Evolutionary conservation across 2,329 filamentous ascomycete genomes (phyloP).

Genomic region (Bipolaris oryzae): DNA sequence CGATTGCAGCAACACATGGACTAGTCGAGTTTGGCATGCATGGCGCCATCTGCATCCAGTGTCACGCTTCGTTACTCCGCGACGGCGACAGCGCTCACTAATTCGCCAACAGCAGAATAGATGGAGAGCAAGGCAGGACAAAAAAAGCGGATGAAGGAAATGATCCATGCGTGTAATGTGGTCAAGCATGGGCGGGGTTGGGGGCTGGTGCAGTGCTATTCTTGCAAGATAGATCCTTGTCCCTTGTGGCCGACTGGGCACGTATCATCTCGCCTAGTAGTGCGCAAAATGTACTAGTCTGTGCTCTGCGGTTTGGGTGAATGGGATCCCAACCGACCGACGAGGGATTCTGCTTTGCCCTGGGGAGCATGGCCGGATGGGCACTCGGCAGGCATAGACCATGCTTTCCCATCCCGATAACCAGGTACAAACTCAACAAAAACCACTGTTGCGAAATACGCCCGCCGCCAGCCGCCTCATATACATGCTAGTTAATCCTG

Average conservation of each 20-base stretch:
- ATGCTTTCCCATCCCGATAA: too few relatives aligned
- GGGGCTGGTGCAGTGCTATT: too few relatives aligned
- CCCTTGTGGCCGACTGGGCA: neutral
- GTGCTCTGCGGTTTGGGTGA: neutral
- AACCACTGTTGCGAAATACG: too few relatives aligned
- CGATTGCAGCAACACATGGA: constrained; percentile 37
- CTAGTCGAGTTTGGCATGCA: constrained; percentile 22
- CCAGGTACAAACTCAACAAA: too few relatives aligned
- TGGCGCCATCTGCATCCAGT: constrained; percentile 33
- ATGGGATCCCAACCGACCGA: too few relatives aligned
- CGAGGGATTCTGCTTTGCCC: too few relatives aligned
- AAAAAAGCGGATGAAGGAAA: neutral
- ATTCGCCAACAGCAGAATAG: neutral
- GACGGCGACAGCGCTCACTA: neutral
- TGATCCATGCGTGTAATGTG: neutral
- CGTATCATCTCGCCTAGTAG: neutral
- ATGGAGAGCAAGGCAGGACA: neutral
- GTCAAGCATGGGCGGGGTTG: neutral
- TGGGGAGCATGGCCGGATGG: too few relatives aligned
- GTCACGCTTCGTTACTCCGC: constrained; percentile 5
- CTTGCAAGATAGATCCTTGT: neutral
- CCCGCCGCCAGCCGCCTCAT: too few relatives aligned
- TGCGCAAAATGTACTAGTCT: neutral
- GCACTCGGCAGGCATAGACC: too few relatives aligned
- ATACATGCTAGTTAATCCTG: too few relatives aligned